These are phyloP conservation scores for Teratosphaeria viscida DNA, from an alignment of 2,329 filamentous ascomycete genomes.

Conservation along the genomic window DNA sequence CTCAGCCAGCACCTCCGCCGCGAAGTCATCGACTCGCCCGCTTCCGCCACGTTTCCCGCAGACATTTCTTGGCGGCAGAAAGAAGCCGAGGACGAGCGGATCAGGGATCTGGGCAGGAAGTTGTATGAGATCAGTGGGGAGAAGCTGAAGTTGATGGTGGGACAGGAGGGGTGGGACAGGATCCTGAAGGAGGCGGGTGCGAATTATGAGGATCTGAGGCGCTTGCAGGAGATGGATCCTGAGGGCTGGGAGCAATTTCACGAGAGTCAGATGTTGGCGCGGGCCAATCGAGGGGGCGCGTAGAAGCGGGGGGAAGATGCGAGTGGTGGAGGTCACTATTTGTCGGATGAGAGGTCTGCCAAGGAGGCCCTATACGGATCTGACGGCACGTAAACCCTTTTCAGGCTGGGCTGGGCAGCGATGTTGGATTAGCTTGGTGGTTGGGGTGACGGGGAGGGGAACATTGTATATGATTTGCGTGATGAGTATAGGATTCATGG, in stretches of 20 bases:
- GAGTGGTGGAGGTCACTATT: too few relatives aligned
- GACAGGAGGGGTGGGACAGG: conserved; percentile 46
- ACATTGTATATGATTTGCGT: too few relatives aligned
- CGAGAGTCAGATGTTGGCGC: conserved; percentile 26
- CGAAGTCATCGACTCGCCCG: conserved; percentile 46
- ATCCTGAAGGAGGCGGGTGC: conserved; percentile 53
- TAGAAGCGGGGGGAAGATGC: neutral
- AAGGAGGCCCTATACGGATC: too few relatives aligned
- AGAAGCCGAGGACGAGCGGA: conserved; percentile 20
- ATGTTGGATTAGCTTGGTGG: too few relatives aligned
- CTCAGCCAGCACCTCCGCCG: conserved; percentile 57
- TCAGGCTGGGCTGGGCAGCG: too few relatives aligned
- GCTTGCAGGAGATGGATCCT: conserved; percentile 40
- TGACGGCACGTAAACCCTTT: too few relatives aligned
- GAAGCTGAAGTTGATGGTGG: conserved; percentile 53
- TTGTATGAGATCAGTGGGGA: conserved; percentile 46
- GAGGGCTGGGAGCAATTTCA: conserved; percentile 25
- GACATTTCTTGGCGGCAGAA: neutral
- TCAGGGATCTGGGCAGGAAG: conserved; percentile 30
- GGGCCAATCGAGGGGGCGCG: conserved; percentile 5
- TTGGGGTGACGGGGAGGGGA: too few relatives aligned
- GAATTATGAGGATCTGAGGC: conserved; percentile 57
- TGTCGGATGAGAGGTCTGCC: too few relatives aligned
- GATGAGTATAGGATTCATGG: too few relatives aligned
- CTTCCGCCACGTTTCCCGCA: neutral